A percentile compares a stretch with the other conserved stretches of the same genome.
phyloP scores from a whole-genome alignment of 139 green algal genomes.

The Desmodesmus armatus region DNA sequence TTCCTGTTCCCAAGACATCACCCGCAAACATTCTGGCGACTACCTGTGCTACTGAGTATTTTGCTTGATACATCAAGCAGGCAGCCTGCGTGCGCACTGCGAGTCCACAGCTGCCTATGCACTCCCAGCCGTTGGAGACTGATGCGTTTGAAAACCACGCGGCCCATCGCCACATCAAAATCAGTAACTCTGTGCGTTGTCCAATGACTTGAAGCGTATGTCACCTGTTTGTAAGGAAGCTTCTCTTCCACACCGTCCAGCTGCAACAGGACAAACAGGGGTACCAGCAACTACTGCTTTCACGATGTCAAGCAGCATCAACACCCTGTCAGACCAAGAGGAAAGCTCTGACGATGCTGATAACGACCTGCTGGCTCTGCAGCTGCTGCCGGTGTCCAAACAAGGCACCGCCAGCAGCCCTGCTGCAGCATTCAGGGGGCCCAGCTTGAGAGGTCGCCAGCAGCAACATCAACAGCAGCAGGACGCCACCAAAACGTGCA shows the following conservation, averaged over 20 bases:
- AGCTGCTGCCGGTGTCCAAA: background rate
- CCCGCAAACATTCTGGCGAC: too few relatives aligned
- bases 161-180: background rate
- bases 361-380: background rate
- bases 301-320: background rate
- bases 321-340: too few relatives aligned
- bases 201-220: background rate
- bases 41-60: too few relatives aligned
- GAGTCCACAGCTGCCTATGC: too few relatives aligned
- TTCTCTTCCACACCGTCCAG: background rate
- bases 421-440: background rate
- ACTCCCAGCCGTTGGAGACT: too few relatives aligned
- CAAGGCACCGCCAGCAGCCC: background rate
- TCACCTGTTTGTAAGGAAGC: background rate
- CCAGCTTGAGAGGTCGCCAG: background rate
- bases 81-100: too few relatives aligned
- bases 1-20: too few relatives aligned
- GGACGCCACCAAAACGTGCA: too few relatives aligned
- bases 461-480: background rate
- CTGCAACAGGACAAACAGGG: background rate
- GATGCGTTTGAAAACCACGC: too few relatives aligned
- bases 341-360: background rate
- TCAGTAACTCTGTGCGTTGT: background rate
- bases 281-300: background rate
- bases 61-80: too few relatives aligned